Evolutionary conservation across 805 yeast species (phyloP).

Genomic region (Debaryomyces tyrocola): DNA sequence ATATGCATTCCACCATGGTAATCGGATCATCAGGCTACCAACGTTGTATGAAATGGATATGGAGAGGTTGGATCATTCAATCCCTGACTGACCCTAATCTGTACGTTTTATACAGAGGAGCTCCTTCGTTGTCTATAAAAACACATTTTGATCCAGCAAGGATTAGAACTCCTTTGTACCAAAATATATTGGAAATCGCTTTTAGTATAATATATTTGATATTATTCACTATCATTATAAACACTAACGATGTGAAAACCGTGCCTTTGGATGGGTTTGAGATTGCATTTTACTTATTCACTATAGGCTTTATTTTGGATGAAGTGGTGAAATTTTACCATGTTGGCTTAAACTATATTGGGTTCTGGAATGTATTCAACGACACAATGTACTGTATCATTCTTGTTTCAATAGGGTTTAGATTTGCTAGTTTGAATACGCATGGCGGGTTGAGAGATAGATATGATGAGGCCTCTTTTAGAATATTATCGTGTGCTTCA

Average conservation of each 20-base stretch:
- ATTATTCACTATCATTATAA: slow-evolving; percentile 63
- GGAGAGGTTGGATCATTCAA: slow-evolving; percentile 93
- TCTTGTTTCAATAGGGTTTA: slow-evolving; percentile 50
- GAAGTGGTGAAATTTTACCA: slow-evolving; percentile 72
- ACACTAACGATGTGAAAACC: slow-evolving; percentile 48
- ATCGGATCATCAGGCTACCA: slow-evolving; percentile 83
- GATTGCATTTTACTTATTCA: slow-evolving; percentile 58
- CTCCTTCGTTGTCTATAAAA: slow-evolving; percentile 51
- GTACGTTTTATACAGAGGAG: slow-evolving; percentile 63
- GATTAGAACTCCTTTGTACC: slow-evolving; percentile 82
- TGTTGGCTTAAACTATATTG: slow-evolving; percentile 69
- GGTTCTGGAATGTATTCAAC: slow-evolving; percentile 80
- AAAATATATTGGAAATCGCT: slow-evolving; percentile 67
- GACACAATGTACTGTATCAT: slow-evolving; percentile 64
- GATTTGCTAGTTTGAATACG: slow-evolving; percentile 43
- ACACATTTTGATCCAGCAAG: slow-evolving; percentile 80
- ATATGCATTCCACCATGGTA: slow-evolving; percentile 74
- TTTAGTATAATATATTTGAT: slow-evolving; percentile 64
- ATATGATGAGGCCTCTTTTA: slow-evolving; percentile 60
- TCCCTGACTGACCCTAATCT: slow-evolving; percentile 66
- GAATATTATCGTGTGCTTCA: slow-evolving; percentile 75
- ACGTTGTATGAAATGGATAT: slow-evolving; percentile 82
- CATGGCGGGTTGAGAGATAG: slow-evolving; percentile 20
- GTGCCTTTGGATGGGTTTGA: slow-evolving; percentile 47
- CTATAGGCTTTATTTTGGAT: slow-evolving; percentile 65